phyloP scores from a whole-genome alignment of 2,329 filamentous ascomycete genomes.

The Colletotrichum salicis region DNA sequence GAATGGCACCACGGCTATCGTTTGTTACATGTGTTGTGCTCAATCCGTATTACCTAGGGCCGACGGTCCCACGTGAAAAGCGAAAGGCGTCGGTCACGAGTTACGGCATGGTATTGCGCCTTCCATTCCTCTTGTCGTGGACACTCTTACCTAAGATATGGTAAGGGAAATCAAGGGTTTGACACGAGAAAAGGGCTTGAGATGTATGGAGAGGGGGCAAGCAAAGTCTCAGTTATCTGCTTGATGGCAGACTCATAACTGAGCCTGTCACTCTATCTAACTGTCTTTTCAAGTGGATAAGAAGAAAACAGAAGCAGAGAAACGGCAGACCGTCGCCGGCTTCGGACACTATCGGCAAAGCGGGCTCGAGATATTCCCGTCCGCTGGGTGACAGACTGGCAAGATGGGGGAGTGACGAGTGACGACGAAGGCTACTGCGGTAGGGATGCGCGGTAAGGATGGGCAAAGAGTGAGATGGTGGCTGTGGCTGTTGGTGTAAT shows the following conservation, averaged over 20 bases:
- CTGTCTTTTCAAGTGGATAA: no score
- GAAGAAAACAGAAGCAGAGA: no score
- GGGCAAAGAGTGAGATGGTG: not conserved
- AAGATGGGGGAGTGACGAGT: not conserved
- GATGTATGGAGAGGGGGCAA: not conserved
- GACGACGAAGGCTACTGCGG: constrained; percentile 15
- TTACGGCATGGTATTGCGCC: constrained; percentile 7
- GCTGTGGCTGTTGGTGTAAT: constrained; percentile 28
- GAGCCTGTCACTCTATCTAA: not conserved
- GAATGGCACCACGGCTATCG: no score
- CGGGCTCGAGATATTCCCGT: constrained; percentile 3
- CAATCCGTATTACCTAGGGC: not conserved
- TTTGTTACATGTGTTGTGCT: no score
- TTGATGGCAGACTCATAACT: not conserved
- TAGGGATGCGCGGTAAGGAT: not conserved
- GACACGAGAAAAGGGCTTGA: not conserved
- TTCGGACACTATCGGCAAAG: not conserved
- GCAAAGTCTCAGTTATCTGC: not conserved
- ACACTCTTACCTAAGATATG: not conserved
- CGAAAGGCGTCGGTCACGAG: not conserved
- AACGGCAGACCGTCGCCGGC: not conserved
- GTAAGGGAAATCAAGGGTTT: not conserved
- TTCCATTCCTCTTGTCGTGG: constrained; percentile 5
- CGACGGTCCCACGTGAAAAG: not conserved
- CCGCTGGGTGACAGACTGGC: not conserved